phyloP scores from a whole-genome alignment of 106 monocot genomes.

The Triglochin maritima region DNA sequence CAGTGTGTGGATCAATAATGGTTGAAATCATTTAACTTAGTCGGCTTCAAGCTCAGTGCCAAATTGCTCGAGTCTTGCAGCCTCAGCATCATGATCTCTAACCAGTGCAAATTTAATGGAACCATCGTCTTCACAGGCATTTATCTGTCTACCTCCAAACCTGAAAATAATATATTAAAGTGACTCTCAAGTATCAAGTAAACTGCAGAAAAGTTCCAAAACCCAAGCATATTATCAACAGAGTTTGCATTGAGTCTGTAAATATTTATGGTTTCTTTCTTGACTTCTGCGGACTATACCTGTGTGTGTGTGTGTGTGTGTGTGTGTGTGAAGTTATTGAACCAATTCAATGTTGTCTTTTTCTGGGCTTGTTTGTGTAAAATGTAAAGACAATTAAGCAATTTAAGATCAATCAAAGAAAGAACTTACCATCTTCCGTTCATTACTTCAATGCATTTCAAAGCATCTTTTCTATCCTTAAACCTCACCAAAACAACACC shows the following conservation, averaged over 20 bases:
- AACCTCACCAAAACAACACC: conserved; percentile 90
- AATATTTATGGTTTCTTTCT: too few relatives aligned
- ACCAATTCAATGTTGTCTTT: background rate
- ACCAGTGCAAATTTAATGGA: conserved; percentile 55
- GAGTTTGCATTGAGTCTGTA: too few relatives aligned
- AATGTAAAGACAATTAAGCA: background rate
- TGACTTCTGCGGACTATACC: background rate
- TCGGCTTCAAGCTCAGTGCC: conserved; percentile 77
- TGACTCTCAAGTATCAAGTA: background rate
- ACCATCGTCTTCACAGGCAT: conserved; percentile 80
- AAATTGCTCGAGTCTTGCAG: conserved; percentile 66
- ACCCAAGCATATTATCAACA: background rate
- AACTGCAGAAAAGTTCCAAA: background rate
- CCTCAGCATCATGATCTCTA: conserved; percentile 68
- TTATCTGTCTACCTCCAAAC: conserved; percentile 83
- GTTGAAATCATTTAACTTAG: conserved; percentile 3
- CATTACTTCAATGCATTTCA: conserved; percentile 86
- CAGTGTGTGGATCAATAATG: too few relatives aligned
- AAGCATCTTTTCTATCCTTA: conserved; percentile 74
- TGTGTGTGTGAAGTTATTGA: too few relatives aligned
- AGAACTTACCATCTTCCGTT: conserved; percentile 85
- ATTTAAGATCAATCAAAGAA: background rate
- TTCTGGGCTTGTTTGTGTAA: background rate
- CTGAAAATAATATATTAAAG: conserved; percentile 16
- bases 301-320: too few relatives aligned